Conservation (phyloP, 1,284 basidiomycete species). For the Ceratobasidium sp. region DNA sequence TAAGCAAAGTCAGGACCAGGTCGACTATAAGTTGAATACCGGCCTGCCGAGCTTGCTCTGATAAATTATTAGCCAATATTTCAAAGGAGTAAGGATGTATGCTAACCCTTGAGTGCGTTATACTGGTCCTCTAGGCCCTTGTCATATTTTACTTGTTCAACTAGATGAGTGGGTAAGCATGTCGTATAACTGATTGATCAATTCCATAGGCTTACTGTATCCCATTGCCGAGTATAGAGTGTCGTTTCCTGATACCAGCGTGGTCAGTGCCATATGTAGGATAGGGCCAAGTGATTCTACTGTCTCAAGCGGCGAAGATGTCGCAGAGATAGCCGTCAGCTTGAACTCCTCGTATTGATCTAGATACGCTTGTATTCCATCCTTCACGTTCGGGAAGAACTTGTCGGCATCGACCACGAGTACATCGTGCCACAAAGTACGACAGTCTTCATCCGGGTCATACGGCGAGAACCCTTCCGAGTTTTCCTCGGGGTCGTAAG, state of each 20-base stretch:
- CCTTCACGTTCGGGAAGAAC: slow-evolving; percentile 43
- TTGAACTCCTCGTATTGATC: slow-evolving; percentile 42
- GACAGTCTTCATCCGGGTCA: slow-evolving; percentile 29
- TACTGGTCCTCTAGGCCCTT: slow-evolving; percentile 27
- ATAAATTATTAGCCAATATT: neutral
- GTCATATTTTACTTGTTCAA: slow-evolving; percentile 40
- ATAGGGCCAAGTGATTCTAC: slow-evolving; percentile 19
- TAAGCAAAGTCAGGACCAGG: slow-evolving; percentile 19
- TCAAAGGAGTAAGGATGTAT: too few relatives aligned
- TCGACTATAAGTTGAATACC: slow-evolving; percentile 36
- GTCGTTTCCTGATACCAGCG: slow-evolving; percentile 35
- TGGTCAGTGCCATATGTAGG: slow-evolving; percentile 22
- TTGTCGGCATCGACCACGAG: slow-evolving; percentile 26
- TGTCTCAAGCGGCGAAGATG: slow-evolving; percentile 14
- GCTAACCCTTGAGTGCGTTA: slow-evolving; percentile 25
- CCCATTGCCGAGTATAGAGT: slow-evolving; percentile 33
- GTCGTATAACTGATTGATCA: neutral
- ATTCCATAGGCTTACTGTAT: slow-evolving; percentile 17
- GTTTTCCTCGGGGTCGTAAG: slow-evolving; percentile 28
- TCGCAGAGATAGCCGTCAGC: slow-evolving; percentile 14
- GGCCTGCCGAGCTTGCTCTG: slow-evolving; percentile 35
- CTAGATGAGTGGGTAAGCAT: neutral
- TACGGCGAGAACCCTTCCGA: slow-evolving; percentile 37
- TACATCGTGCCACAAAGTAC: slow-evolving; percentile 34
- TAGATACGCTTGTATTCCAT: slow-evolving; percentile 35